Evolutionary conservation across 108 stramenopile species (phyloP), one percentile per base, ranked within the genome.

Genomic region (Chaetoceros muelleri): DNA sequence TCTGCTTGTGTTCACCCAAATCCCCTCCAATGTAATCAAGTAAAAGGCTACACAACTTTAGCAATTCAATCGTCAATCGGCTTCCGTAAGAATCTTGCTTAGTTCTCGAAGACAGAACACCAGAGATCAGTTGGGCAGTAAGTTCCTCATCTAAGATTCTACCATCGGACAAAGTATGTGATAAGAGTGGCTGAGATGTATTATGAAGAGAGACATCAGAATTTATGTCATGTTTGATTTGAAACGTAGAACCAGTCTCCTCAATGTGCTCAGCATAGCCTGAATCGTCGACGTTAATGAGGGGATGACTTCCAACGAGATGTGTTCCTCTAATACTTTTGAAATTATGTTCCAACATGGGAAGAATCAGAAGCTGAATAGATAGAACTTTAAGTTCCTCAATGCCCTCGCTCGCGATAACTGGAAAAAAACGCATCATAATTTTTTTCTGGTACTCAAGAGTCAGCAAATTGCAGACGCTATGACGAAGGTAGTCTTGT

Each of bases 11-110:
- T 1, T 71, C 72, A 25, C 53, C 54, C 28, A 96, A 44, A 27
- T 82, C 63, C 7, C 70, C 29, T 34, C 77, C 62, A 45, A 80
- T 64, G 52, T 76, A 67, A 55, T 90, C 89, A 8, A 96, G 81
- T 30, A 96, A 71, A 25, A 96, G 58, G 28, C 78, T 82, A 0
- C 75, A 64, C 5, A 98, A 61, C 68, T 77, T 81, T 40, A 96
- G 60, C 20, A 96, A 61, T 67, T 95, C 94, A n/a, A 95, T 83
- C n/a, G 71, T 81, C 47, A 87, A 66, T 52, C 76, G 75, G 24
- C 79, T 69, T 2, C 78, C 79, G 56, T 75, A 75, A 30, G 46
- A 31, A 25, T 52, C 57, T 2, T 55, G 53, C 34, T 40, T 53
- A 8, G 70, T 68, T 44, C 69, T 57, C 31, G 61, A 27, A 28